These are phyloP conservation scores for Pseudonitzschia multistriata DNA, from an alignment of 108 stramenopile genomes.

Conservation along the genomic window DNA sequence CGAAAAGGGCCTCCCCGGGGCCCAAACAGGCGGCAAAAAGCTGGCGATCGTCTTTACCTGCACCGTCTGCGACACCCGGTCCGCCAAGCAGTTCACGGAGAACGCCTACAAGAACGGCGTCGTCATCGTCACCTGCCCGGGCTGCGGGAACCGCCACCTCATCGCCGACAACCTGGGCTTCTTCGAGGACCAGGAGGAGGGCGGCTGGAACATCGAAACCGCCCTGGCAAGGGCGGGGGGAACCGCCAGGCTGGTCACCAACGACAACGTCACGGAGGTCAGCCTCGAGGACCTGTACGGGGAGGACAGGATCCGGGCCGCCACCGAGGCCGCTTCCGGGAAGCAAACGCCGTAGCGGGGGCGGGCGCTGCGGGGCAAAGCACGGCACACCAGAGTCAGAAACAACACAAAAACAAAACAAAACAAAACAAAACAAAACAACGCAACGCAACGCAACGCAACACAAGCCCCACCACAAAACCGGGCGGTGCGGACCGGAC, in stretches of 20 bases:
- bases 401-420: too few relatives aligned
- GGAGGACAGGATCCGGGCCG: conserved; percentile 46
- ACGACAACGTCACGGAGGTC: conserved; percentile 76
- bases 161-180: conserved; percentile 92
- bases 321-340: conserved; percentile 34
- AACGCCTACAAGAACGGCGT: conserved; percentile 91
- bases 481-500: too few relatives aligned
- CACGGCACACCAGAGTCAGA: too few relatives aligned
- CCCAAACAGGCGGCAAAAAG: conserved; percentile 63
- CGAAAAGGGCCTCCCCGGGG: conserved; percentile 30
- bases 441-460: too few relatives aligned
- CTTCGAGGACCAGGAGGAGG: conserved; percentile 37
- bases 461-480: too few relatives aligned
- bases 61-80: conserved; percentile 93
- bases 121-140: conserved; percentile 92
- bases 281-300: conserved; percentile 74
- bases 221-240: conserved; percentile 54
- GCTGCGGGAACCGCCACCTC: conserved; percentile 91
- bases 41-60: conserved; percentile 91
- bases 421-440: too few relatives aligned
- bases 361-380: too few relatives aligned
- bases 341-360: too few relatives aligned
- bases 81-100: conserved; percentile 93
- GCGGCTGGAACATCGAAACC: conserved; percentile 76
- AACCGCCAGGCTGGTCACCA: conserved; percentile 59